Evolutionary conservation across 2,329 filamentous ascomycete genomes (phyloP).

Genomic region (Paracoccidioides lutzii): DNA sequence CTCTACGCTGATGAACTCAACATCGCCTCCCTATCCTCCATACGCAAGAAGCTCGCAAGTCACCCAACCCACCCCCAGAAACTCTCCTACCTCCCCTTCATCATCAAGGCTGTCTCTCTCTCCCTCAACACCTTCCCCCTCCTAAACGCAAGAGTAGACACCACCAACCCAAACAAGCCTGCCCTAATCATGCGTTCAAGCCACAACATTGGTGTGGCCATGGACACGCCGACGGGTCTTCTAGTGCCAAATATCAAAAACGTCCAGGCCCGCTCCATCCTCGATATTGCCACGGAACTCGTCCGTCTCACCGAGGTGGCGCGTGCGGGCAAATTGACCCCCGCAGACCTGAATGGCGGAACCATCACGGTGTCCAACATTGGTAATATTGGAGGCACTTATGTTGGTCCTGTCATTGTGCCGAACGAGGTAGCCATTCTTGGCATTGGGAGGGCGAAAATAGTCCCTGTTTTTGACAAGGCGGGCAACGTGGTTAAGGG

Average conservation of each 20-base stretch:
- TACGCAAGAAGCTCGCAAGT: slow-evolving; percentile 56
- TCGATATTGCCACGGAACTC: slow-evolving; percentile 66
- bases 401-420: slow-evolving; percentile 82
- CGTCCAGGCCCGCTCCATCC: slow-evolving; percentile 62
- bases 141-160: slow-evolving; percentile 74
- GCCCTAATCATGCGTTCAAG: slow-evolving; percentile 63
- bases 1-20: slow-evolving; percentile 85
- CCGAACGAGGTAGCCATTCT: slow-evolving; percentile 84
- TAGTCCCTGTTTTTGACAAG: slow-evolving; percentile 63
- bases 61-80: slow-evolving; percentile 41
- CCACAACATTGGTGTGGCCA: slow-evolving; percentile 92
- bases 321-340: slow-evolving; percentile 57
- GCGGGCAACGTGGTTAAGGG: slow-evolving; percentile 52
- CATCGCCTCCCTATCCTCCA: slow-evolving; percentile 57
- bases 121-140: slow-evolving; percentile 70
- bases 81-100: slow-evolving; percentile 83
- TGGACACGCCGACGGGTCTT: slow-evolving; percentile 81
- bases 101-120: slow-evolving; percentile 88
- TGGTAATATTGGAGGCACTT: slow-evolving; percentile 84
- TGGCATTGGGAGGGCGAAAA: slow-evolving; percentile 68
- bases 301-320: slow-evolving; percentile 60
- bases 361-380: slow-evolving; percentile 97
- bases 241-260: slow-evolving; percentile 85
- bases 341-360: slow-evolving; percentile 65
- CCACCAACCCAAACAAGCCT: slow-evolving; percentile 50